Evolutionary conservation across 805 yeast genomes (phyloP).

Genomic region (Lipomyces mesembrius): DNA sequence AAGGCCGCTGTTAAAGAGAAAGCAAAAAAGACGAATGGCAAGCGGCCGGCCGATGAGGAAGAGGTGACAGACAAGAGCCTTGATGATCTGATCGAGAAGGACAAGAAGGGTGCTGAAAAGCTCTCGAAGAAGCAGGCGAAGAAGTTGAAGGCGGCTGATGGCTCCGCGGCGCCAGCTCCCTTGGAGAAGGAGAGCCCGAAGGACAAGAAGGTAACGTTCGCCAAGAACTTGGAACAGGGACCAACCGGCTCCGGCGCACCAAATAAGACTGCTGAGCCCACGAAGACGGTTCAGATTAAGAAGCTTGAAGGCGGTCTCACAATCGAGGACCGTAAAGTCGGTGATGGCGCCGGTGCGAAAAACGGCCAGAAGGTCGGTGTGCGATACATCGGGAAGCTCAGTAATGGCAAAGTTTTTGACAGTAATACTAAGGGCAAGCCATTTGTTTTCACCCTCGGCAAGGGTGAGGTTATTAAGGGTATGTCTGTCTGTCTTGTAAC

Average conservation of each 20-base stretch:
- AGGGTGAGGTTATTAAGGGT: constrained; percentile 98
- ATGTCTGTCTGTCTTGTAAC: neutral
- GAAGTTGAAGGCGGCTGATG: constrained; percentile 37
- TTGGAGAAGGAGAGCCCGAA: constrained; percentile 43
- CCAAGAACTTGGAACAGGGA: constrained; percentile 91
- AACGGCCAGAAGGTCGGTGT: constrained; percentile 89
- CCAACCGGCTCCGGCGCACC: constrained; percentile 61
- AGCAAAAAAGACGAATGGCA: constrained; percentile 28
- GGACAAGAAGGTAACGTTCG: constrained; percentile 84
- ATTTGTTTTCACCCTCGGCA: constrained; percentile 85
- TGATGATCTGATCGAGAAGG: constrained; percentile 37
- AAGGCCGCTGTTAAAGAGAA: constrained; percentile 17
- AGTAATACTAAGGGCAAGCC: constrained; percentile 98
- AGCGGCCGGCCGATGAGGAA: constrained; percentile 39
- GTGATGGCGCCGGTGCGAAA: constrained; percentile 88
- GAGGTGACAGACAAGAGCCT: constrained; percentile 21
- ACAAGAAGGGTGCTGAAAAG: constrained; percentile 19
- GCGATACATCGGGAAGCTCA: constrained; percentile 96
- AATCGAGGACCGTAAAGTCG: constrained; percentile 88
- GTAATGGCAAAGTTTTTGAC: constrained; percentile 95
- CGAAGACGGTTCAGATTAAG: constrained; percentile 52
- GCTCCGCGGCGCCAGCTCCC: constrained; percentile 34
- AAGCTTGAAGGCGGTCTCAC: constrained; percentile 91
- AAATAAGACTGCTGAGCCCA: constrained; percentile 46
- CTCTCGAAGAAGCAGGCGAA: constrained; percentile 39